A percentile compares a stretch with the other conserved stretches of the same genome.
Evolutionary conservation across 179 eudicot genomes (phyloP).

Genomic region (Carnegiea gigantea): DNA sequence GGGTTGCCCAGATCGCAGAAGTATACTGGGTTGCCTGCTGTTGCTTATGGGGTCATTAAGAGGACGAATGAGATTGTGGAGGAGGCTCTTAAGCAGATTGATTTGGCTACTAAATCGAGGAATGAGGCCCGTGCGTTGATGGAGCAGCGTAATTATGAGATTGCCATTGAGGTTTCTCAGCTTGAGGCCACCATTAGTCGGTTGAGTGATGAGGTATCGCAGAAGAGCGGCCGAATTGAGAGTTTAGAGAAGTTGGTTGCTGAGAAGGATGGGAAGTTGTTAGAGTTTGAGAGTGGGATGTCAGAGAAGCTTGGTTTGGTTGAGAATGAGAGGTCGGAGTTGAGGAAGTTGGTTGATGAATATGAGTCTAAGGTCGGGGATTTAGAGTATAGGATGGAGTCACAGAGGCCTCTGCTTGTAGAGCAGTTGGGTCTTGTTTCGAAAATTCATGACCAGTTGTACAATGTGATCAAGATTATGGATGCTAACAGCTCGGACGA

Average conservation of each 20-base stretch:
- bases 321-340: constrained; percentile 52
- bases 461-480: constrained; percentile 63
- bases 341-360: constrained; percentile 53
- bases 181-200: constrained; percentile 79
- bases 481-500: constrained; percentile 63
- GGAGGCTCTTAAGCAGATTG: constrained; percentile 72
- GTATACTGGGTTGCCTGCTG: constrained; percentile 83
- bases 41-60: constrained; percentile 94
- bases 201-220: constrained; percentile 65
- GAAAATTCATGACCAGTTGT: constrained; percentile 71
- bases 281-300: constrained; percentile 52
- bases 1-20: constrained; percentile 89
- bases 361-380: constrained; percentile 49
- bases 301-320: constrained; percentile 42
- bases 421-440: constrained; percentile 70
- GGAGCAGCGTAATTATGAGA: constrained; percentile 92
- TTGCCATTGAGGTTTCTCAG: constrained; percentile 95
- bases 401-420: constrained; percentile 66
- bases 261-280: constrained; percentile 60
- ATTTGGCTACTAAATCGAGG: constrained; percentile 52
- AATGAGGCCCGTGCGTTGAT: constrained; percentile 74
- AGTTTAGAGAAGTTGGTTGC: constrained; percentile 48
- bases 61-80: constrained; percentile 92
- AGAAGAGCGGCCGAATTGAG: constrained; percentile 52
- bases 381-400: constrained; percentile 56